Evolutionary conservation across 1,284 basidiomycete species (phyloP).

Genomic region (Moesziomyces aphidis): DNA sequence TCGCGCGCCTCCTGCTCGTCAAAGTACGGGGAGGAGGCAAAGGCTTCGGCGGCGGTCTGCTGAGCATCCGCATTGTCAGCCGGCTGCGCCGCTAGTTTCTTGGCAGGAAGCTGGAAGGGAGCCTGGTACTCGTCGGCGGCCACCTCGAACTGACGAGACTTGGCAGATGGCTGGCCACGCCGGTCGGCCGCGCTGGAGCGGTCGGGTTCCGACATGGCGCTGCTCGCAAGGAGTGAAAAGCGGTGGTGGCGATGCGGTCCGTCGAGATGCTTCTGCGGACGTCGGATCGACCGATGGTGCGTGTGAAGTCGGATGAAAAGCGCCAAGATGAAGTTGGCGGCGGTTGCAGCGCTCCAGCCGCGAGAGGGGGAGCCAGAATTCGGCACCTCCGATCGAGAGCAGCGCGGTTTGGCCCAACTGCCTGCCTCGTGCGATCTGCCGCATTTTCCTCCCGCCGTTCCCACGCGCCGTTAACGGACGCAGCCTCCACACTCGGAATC

Average conservation of each 20-base stretch:
- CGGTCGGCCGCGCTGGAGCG: conserved; percentile 8
- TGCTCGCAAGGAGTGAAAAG: not conserved
- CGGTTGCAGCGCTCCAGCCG: not conserved
- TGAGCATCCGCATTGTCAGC: not conserved
- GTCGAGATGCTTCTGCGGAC: not conserved
- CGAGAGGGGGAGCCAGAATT: not conserved
- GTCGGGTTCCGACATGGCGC: conserved; percentile 27
- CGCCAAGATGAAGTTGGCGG: not conserved
- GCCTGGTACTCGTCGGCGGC: conserved; percentile 64
- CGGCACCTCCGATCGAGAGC: not conserved
- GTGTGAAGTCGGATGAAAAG: not conserved
- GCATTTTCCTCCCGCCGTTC: not conserved
- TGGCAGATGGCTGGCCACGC: conserved; percentile 21
- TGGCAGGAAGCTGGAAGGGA: conserved; percentile 54
- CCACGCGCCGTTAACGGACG: not conserved
- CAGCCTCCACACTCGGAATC: not conserved
- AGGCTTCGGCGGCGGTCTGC: conserved; percentile 1
- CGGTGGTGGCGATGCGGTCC: not conserved
- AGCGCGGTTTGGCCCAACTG: not conserved
- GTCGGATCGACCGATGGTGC: not conserved
- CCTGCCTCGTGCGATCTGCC: not conserved
- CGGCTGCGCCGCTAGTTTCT: not conserved
- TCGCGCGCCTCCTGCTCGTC: conserved; percentile 62
- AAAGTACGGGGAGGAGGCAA: conserved; percentile 61
- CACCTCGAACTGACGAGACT: conserved; percentile 45